Evolutionary conservation across 2,329 filamentous ascomycete species (phyloP).

Genomic region (Pseudogymnoascus verrucosus): DNA sequence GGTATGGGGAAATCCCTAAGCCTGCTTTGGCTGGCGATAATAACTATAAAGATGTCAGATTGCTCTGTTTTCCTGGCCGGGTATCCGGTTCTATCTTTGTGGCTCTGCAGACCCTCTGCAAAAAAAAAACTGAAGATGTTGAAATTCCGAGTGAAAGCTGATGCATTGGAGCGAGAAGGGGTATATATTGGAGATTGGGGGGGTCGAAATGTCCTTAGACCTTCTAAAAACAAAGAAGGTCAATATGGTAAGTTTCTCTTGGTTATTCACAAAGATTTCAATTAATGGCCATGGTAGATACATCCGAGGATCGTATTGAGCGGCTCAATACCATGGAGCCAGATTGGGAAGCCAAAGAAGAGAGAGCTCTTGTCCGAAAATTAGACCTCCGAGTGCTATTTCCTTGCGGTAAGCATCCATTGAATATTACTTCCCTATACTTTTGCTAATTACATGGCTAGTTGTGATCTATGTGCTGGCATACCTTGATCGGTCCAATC

Average conservation of each 20-base stretch:
- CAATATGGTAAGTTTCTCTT: neutral
- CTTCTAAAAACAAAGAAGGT: neutral
- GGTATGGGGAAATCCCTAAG: neutral
- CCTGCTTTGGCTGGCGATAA: neutral
- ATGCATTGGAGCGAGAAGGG: conserved; percentile 6
- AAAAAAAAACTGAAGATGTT: neutral
- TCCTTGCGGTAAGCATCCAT: neutral
- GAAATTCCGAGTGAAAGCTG: neutral
- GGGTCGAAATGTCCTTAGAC: neutral
- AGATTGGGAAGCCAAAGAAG: conserved; percentile 18
- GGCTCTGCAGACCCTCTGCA: neutral
- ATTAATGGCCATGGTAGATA: neutral
- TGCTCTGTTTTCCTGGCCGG: neutral
- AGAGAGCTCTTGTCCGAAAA: conserved; percentile 17
- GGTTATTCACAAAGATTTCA: neutral
- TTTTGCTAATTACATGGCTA: conserved; percentile 10
- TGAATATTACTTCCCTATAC: neutral
- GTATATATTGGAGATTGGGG: conserved; percentile 10
- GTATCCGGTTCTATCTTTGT: neutral
- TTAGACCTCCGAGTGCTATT: conserved; percentile 17
- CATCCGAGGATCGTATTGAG: conserved; percentile 4
- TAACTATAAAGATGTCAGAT: neutral
- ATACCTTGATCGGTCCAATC: conserved; percentile 18
- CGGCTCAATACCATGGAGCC: neutral
- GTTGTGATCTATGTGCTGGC: conserved; percentile 19